Conservation (phyloP, 805 yeast genomes). For the Lachancea fermentati region DNA sequence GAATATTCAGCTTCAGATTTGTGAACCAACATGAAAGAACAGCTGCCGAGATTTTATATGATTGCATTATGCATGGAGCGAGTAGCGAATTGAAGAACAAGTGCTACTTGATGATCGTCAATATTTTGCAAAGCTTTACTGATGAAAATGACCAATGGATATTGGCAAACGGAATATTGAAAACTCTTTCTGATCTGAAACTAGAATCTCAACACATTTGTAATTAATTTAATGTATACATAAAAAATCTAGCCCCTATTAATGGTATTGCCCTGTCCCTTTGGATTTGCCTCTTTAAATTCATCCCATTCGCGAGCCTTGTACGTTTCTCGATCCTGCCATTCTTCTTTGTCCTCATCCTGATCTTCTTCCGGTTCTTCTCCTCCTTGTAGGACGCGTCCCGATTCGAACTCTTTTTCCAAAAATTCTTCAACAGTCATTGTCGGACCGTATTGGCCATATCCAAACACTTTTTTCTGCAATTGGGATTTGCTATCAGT, state of each 20-base stretch:
- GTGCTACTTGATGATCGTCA: constrained; percentile 23
- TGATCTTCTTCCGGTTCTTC: constrained; percentile 29
- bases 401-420: constrained; percentile 78
- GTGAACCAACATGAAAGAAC: constrained; percentile 25
- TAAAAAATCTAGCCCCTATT: constrained; percentile 44
- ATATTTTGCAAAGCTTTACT: constrained; percentile 25
- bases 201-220: constrained; percentile 12
- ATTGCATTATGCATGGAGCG: constrained; percentile 13
- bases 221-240: neutral
- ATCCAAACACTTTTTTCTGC: constrained; percentile 68
- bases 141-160: constrained; percentile 28
- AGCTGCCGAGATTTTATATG: constrained; percentile 28
- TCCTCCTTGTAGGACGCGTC: constrained; percentile 63
- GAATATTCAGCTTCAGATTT: constrained; percentile 25
- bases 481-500: constrained; percentile 53
- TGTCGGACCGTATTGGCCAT: constrained; percentile 89
- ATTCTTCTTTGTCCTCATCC: constrained; percentile 56
- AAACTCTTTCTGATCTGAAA: constrained; percentile 26
- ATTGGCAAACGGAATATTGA: constrained; percentile 2
- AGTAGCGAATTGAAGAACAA: constrained; percentile 13
- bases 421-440: constrained; percentile 91
- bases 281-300: constrained; percentile 77
- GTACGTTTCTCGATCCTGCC: constrained; percentile 60
- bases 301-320: constrained; percentile 89
- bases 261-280: constrained; percentile 86